These are phyloP conservation scores for Skeletonema marinoi DNA, from an alignment of 108 stramenopile species.

Conservation along the genomic window DNA sequence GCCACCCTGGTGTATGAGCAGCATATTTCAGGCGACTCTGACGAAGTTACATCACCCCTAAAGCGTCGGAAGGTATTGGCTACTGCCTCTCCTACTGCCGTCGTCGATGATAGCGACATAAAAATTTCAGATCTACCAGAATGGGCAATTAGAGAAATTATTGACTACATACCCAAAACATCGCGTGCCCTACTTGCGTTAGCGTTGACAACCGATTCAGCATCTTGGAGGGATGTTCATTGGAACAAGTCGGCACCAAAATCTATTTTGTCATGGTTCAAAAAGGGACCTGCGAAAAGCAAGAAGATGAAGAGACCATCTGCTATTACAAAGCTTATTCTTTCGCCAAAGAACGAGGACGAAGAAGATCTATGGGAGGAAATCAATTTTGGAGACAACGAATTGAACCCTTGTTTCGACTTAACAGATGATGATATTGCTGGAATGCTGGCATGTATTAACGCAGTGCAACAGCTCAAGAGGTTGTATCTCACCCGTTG, in stretches of 20 bases:
- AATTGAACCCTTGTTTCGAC: neutral
- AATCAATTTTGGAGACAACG: neutral
- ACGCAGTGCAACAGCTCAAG: neutral
- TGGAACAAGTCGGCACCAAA: neutral
- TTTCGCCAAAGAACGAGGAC: neutral
- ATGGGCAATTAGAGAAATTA: neutral
- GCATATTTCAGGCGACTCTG: too few relatives aligned
- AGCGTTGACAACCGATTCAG: neutral
- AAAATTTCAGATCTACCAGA: neutral
- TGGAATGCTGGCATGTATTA: constrained; percentile 3
- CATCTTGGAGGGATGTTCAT: neutral
- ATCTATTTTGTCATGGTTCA: neutral
- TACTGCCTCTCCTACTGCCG: too few relatives aligned
- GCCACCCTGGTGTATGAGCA: too few relatives aligned
- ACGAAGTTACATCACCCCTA: too few relatives aligned
- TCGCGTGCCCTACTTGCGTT: neutral
- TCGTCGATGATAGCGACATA: neutral
- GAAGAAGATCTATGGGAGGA: neutral
- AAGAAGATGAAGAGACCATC: neutral
- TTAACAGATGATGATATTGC: constrained; percentile 14
- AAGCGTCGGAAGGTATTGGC: too few relatives aligned
- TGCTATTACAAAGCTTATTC: neutral
- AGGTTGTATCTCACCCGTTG: constrained; percentile 7
- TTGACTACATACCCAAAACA: constrained; percentile 1
- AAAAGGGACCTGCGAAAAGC: neutral